Base-by-base conservation (phyloP, 805 yeast species). In the Candida taoyuanica region DNA sequence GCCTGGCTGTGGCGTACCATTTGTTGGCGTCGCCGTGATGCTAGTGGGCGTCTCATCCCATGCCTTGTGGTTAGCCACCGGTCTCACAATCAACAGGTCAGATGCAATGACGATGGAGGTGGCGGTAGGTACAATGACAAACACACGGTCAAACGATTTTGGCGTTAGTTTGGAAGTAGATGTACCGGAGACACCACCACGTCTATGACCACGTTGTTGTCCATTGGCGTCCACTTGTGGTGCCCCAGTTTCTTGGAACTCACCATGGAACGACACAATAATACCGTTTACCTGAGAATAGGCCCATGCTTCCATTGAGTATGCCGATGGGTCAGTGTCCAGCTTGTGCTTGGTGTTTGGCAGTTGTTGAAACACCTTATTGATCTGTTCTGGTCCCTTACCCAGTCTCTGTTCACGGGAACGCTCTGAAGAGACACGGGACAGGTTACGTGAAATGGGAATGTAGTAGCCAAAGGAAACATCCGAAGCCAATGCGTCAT, bases 61-160 rank as follows among this genome's bases (percentile, higher is more conserved):
- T 0, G 85, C 72, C 19, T 72, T 67, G 17, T 62, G 49, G 4
- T 74, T 77, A 1, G 79, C 69, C 47, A 64, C 71, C 6, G 80
- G 71, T 46, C 95, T 76, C 4, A 93, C 62, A 13, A 78, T 68
- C 36, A 93, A 66, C 56, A 85, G 59, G 61, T 93, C 98, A 24
- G 94, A 82, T 13, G 95, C 96, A 21, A 93, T 78, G n/a, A 87
- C 67, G 67, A 86, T 65, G 5, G 88, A 84, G 40, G 73, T 71
- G 14, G 78, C 74, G 12, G 81, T 82, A 12, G 85, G 78, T 2
- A 88, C 80, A 18, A 85, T 65, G n/a, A 85, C 68, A 56, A 93
- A 78, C 1, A 81, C 71, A 55, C 98, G 73, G 59, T 93, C 98
- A 60, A 93, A 93, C 8, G 93, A 77, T 56, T 93, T 82, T 48